A percentile compares a stretch with the other conserved stretches of the same genome.
Conservation (phyloP, 1,284 basidiomycete species). For the Ustilago hordei region DNA sequence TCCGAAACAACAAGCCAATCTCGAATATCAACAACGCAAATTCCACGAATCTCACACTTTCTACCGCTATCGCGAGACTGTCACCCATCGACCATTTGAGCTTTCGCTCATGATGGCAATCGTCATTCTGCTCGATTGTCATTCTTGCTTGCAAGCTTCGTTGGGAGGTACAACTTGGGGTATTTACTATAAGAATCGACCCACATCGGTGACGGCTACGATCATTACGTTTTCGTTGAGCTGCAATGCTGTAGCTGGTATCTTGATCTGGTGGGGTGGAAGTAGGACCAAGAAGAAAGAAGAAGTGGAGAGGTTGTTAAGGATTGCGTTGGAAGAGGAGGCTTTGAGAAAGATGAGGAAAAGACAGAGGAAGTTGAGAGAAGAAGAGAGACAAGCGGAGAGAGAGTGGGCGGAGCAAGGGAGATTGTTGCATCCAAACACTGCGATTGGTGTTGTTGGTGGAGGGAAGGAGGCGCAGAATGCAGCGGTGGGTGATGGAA, state of each 20-base stretch:
- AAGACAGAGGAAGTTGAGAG: constrained; percentile 12
- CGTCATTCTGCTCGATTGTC: constrained; percentile 62
- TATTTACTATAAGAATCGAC: constrained; percentile 71
- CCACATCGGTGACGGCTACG: constrained; percentile 74
- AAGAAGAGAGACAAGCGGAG: constrained; percentile 7
- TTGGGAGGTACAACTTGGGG: constrained; percentile 81
- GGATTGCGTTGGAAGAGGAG: constrained; percentile 75
- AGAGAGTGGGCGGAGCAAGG: constrained; percentile 7
- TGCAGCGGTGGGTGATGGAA: background rate
- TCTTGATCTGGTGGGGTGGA: constrained; percentile 83
- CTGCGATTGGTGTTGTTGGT: background rate
- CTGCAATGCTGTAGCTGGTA: constrained; percentile 82
- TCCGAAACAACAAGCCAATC: constrained; percentile 62
- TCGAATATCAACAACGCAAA: constrained; percentile 65
- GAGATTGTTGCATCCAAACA: background rate
- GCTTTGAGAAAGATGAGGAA: constrained; percentile 54
- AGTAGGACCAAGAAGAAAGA: constrained; percentile 81
- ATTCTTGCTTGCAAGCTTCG: constrained; percentile 74
- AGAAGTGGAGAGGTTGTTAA: constrained; percentile 79
- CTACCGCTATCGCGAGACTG: constrained; percentile 87
- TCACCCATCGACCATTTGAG: constrained; percentile 84
- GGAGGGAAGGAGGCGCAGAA: background rate
- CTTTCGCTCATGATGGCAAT: constrained; percentile 69
- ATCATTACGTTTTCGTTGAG: constrained; percentile 82
- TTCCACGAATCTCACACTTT: constrained; percentile 73